Conservation (phyloP, 805 yeast species). For the Yamadazyma tumulicola region DNA sequence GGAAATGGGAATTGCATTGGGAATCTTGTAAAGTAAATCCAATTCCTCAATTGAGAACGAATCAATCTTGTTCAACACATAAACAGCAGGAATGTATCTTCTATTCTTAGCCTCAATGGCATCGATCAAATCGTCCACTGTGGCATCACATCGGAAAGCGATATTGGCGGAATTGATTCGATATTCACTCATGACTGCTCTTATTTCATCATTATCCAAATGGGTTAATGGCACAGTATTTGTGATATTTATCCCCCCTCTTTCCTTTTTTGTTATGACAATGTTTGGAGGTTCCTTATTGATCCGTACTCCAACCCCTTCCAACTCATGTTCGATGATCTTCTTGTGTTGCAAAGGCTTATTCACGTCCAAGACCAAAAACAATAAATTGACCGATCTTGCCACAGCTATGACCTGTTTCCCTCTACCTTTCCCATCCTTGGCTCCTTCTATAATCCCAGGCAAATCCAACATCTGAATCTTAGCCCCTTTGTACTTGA, state of each 20-base stretch:
- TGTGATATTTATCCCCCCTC: slow-evolving; percentile 93
- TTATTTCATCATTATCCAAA: slow-evolving; percentile 86
- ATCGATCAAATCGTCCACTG: slow-evolving; percentile 94
- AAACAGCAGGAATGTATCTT: slow-evolving; percentile 92
- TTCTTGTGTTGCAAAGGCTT: slow-evolving; percentile 93
- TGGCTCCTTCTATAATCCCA: slow-evolving; percentile 88
- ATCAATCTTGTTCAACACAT: slow-evolving; percentile 93
- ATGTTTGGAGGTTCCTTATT: slow-evolving; percentile 93
- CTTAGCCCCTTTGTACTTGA: slow-evolving; percentile 94
- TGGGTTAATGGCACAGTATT: slow-evolving; percentile 91
- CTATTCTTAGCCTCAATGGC: slow-evolving; percentile 87
- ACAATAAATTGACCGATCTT: slow-evolving; percentile 91
- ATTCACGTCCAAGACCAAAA: slow-evolving; percentile 92
- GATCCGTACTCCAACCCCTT: slow-evolving; percentile 95
- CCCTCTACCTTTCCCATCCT: slow-evolving; percentile 91
- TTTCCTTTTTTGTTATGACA: slow-evolving; percentile 84
- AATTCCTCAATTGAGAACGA: slow-evolving; percentile 91
- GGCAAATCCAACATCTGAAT: slow-evolving; percentile 93
- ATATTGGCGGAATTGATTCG: slow-evolving; percentile 94
- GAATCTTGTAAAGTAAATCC: slow-evolving; percentile 85
- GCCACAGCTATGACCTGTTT: slow-evolving; percentile 98
- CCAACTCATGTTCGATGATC: slow-evolving; percentile 90
- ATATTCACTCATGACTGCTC: slow-evolving; percentile 95
- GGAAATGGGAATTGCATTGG: slow-evolving; percentile 95
- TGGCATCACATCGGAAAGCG: slow-evolving; percentile 95